Conservation (phyloP, 108 stramenopile species). For the Nitzschia sp. region DNA sequence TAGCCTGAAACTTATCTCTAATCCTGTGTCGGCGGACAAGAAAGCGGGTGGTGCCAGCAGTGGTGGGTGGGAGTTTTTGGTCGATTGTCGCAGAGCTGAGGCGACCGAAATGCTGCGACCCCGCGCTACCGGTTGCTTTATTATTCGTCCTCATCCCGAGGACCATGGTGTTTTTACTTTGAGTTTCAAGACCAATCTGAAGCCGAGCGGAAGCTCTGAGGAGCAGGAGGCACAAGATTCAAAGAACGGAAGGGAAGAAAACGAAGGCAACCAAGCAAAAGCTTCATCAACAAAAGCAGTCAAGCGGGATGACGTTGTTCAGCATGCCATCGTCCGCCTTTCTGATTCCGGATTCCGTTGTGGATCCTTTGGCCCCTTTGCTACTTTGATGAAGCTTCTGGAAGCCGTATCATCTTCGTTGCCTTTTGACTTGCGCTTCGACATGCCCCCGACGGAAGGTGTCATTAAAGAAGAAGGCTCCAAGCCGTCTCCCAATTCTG, state of each 20-base stretch:
- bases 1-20: conserved; percentile 74
- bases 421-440: conserved; percentile 79
- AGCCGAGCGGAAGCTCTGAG: conserved; percentile 42
- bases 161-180: conserved; percentile 88
- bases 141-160: conserved; percentile 83
- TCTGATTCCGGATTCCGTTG: conserved; percentile 87
- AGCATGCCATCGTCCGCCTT: conserved; percentile 86
- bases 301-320: conserved; percentile 78
- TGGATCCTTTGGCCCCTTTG: conserved; percentile 88
- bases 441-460: conserved; percentile 74
- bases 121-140: conserved; percentile 65
- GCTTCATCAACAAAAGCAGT: conserved; percentile 32
- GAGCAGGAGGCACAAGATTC: not conserved
- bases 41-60: conserved; percentile 33
- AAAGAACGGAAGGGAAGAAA: conserved; percentile 1
- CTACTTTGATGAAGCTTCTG: conserved; percentile 72
- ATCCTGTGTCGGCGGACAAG: conserved; percentile 18
- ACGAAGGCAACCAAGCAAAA: conserved; percentile 8
- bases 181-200: conserved; percentile 85
- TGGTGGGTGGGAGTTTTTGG: conserved; percentile 91
- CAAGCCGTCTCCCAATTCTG: conserved; percentile 76
- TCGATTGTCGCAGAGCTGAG: conserved; percentile 78
- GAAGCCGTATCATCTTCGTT: conserved; percentile 83
- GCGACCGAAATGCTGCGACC: conserved; percentile 79
- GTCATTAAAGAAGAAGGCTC: conserved; percentile 73